Conservation (phyloP, 2,329 filamentous ascomycete species). For the Gnomoniopsis smithogilvyi region DNA sequence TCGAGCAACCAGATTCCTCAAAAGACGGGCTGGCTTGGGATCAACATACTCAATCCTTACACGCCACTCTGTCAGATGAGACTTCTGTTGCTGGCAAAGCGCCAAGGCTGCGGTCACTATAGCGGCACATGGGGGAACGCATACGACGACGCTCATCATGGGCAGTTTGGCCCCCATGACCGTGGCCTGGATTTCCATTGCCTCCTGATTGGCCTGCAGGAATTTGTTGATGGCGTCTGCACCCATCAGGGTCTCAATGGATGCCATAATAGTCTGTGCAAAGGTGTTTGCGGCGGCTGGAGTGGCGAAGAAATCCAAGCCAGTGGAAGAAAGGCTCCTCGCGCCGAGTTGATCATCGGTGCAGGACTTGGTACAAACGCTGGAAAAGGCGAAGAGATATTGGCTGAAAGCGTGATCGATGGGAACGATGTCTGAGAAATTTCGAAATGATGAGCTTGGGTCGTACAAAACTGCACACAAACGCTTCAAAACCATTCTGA, state of each 20-base stretch:
- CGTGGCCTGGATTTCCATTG: not conserved
- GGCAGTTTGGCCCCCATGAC: not conserved
- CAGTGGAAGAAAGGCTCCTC: not conserved
- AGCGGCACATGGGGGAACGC: constrained; percentile 8
- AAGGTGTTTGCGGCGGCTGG: not conserved
- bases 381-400: constrained; percentile 11
- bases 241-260: not conserved
- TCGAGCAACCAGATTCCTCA: too few species aligned
- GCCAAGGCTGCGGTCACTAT: constrained; percentile 6
- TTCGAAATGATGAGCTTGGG: not conserved
- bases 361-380: not conserved
- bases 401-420: not conserved
- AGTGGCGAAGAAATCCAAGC: not conserved
- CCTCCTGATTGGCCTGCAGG: not conserved
- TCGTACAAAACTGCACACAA: too few species aligned
- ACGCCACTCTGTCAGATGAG: not conserved
- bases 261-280: not conserved
- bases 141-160: constrained; percentile 2
- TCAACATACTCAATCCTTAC: constrained; percentile 8
- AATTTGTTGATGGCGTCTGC: not conserved
- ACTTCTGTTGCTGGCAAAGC: not conserved
- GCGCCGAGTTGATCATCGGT: constrained; percentile 5
- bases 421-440: not conserved
- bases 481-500: not conserved
- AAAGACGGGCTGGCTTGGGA: too few species aligned